Conservation (phyloP, 257 asterid species). For the Solanum lycopersicoides region DNA sequence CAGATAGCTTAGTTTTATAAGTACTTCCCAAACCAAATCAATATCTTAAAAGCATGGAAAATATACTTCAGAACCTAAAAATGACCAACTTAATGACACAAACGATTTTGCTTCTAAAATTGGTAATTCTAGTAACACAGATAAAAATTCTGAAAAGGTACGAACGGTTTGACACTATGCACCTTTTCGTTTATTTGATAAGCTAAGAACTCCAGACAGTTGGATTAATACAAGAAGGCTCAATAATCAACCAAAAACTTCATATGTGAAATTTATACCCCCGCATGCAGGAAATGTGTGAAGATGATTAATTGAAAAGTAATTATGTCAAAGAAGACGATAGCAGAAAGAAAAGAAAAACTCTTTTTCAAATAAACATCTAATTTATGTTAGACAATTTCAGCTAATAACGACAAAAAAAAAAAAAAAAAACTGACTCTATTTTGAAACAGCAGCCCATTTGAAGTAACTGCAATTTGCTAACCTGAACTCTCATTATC, state of each 20-base stretch:
- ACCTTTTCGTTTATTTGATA: background rate
- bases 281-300: background rate
- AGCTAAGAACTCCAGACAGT: background rate
- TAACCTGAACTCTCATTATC: background rate
- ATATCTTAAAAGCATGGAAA: background rate
- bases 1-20: background rate
- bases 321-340: background rate
- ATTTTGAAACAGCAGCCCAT: constrained; percentile 31
- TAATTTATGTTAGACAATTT: background rate
- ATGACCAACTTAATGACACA: background rate
- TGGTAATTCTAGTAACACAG: background rate
- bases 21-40: no score
- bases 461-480: constrained; percentile 88
- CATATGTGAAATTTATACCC: background rate
- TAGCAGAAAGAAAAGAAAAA: background rate
- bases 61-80: background rate
- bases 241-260: background rate
- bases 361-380: background rate
- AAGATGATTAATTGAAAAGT: background rate
- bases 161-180: background rate
- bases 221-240: background rate
- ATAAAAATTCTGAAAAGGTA: background rate
- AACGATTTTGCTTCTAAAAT: background rate
- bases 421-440: background rate
- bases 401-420: background rate